Conservation (phyloP, 2,329 filamentous ascomycete species). For the Colletotrichum coccodes region DNA sequence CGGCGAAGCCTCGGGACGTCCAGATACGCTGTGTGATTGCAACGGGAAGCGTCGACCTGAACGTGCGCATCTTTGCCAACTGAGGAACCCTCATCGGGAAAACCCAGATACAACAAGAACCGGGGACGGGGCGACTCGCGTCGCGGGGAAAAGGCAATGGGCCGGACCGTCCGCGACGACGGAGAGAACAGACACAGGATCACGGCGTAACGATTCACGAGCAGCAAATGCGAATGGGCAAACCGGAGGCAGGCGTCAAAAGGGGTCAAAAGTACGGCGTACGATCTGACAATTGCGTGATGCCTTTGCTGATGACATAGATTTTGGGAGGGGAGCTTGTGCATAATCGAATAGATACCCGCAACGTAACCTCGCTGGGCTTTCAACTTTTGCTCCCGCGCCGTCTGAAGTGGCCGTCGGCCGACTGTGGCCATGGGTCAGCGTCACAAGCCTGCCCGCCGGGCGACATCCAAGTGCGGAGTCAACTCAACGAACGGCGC, state of each 20-base stretch:
- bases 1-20: slow-evolving; percentile 55
- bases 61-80: slow-evolving; percentile 81
- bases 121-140: not conserved
- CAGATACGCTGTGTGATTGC: slow-evolving; percentile 87
- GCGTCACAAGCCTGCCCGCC: not conserved
- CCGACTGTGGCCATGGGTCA: not conserved
- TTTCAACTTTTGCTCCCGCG: not conserved
- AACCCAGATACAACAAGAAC: not conserved
- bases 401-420: not conserved
- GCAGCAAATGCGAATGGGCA: slow-evolving; percentile 13
- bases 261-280: slow-evolving; percentile 29
- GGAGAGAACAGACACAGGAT: slow-evolving; percentile 9
- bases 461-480: not conserved
- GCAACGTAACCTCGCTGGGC: slow-evolving; percentile 27
- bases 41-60: slow-evolving; percentile 86
- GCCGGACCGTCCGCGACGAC: not conserved
- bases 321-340: slow-evolving; percentile 32
- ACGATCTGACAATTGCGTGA: slow-evolving; percentile 24
- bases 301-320: slow-evolving; percentile 31
- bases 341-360: slow-evolving; percentile 35
- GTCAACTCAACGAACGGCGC: no score
- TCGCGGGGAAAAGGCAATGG: not conserved
- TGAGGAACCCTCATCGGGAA: slow-evolving; percentile 33
- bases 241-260: slow-evolving; percentile 30
- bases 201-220: slow-evolving; percentile 32